Conservation (phyloP, 495 filamentous ascomycete genomes). For the Aspergillus haitiensis region DNA sequence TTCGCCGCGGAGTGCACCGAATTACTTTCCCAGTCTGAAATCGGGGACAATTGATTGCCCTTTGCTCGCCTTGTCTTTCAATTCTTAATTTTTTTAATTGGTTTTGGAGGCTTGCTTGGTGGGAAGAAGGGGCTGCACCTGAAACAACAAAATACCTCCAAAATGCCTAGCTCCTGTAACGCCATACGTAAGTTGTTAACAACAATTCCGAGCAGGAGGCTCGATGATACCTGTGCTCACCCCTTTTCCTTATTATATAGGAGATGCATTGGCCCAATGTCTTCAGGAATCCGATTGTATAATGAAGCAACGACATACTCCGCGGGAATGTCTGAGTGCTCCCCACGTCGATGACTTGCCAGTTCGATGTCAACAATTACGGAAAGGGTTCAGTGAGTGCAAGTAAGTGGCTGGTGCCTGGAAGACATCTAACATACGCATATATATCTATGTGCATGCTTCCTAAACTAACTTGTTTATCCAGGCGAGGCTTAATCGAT, state of each 20-base stretch:
- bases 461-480: neutral
- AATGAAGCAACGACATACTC: constrained; percentile 81
- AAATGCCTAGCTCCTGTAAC: constrained; percentile 94
- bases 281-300: constrained; percentile 95
- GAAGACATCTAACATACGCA: too few relatives aligned
- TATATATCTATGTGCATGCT: neutral
- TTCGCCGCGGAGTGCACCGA: constrained; percentile 14
- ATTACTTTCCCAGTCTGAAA: constrained; percentile 1
- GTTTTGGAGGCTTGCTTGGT: too few relatives aligned
- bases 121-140: neutral
- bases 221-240: too few relatives aligned
- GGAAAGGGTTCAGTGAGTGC: constrained; percentile 90
- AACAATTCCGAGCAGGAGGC: too few relatives aligned
- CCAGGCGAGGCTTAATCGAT: constrained; percentile 83
- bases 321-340: constrained; percentile 81
- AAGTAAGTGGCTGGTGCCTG: constrained; percentile 51
- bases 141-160: constrained; percentile 30
- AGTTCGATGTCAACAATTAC: constrained; percentile 85
- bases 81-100: neutral
- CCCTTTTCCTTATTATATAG: constrained; percentile 44
- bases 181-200: constrained; percentile 73
- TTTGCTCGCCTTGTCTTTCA: constrained; percentile 18
- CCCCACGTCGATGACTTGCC: constrained; percentile 78
- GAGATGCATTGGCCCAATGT: constrained; percentile 87
- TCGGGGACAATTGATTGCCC: constrained; percentile 10